Evolutionary conservation across 306 rosid genomes (phyloP).

Genomic region (Hylodesmum podocarpum): DNA sequence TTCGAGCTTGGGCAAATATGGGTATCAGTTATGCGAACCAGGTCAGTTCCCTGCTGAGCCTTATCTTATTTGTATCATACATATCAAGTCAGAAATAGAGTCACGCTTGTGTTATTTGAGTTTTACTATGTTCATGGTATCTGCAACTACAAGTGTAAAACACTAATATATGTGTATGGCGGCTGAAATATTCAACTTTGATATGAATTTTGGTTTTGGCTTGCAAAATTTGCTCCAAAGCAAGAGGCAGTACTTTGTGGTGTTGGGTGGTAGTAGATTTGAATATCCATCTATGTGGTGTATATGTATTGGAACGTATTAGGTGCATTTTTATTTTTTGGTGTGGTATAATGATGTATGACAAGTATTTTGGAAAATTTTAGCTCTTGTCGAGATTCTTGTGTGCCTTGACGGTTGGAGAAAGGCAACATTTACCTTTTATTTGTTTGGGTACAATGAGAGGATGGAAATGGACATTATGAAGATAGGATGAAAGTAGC

Average conservation of each 20-base stretch:
- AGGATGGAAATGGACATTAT: background rate
- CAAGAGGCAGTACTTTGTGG: background rate
- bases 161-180: background rate
- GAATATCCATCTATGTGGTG: background rate
- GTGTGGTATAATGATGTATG: background rate
- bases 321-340: background rate
- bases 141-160: background rate
- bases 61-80: slow-evolving; percentile 8
- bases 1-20: slow-evolving; percentile 99
- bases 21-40: slow-evolving; percentile 99
- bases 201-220: background rate
- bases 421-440: background rate
- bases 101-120: background rate
- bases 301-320: background rate
- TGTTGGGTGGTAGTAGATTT: background rate
- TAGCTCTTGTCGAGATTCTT: background rate
- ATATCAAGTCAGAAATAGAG: background rate
- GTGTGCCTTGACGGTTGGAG: background rate
- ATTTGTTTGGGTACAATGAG: background rate
- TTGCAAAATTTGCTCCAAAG: background rate
- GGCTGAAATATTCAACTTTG: background rate
- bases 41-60: slow-evolving; percentile 44
- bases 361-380: background rate
- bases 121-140: background rate
- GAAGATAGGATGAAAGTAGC: background rate